phyloP scores from a whole-genome alignment of 768 basidiomycete species.

The Boletus reticuloceps region DNA sequence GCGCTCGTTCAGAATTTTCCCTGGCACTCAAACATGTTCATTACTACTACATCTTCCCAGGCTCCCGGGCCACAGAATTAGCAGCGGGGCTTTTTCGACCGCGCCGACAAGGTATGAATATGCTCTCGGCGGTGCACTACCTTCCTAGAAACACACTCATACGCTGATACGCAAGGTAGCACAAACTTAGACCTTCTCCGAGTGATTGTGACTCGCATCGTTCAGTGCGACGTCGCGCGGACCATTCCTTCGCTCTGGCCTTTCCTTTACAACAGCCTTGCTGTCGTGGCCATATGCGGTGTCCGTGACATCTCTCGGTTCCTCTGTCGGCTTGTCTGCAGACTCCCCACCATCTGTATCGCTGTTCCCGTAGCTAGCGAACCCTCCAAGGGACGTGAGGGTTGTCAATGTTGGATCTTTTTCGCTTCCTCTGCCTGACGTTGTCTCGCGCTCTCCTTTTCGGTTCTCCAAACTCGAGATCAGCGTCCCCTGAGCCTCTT shows the following conservation, averaged over 20 bases:
- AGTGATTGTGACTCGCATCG: not conserved
- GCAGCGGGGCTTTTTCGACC: no score
- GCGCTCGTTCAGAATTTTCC: no score
- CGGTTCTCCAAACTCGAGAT: conserved; percentile 57
- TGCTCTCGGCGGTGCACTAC: no score
- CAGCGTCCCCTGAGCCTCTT: conserved; percentile 77
- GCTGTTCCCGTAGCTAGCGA: conserved; percentile 51
- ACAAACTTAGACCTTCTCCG: not conserved
- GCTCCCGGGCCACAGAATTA: no score
- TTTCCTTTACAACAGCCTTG: conserved; percentile 37
- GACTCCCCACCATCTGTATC: conserved; percentile 38
- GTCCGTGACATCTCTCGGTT: not conserved
- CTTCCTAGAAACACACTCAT: no score
- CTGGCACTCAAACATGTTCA: no score
- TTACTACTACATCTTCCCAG: no score
- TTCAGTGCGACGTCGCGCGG: conserved; percentile 43
- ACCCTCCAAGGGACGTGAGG: conserved; percentile 15
- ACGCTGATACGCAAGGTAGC: no score
- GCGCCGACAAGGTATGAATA: no score
- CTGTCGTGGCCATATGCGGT: not conserved
- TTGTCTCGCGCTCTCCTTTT: conserved; percentile 45
- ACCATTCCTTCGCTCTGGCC: conserved; percentile 57
- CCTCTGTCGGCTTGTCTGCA: conserved; percentile 18
- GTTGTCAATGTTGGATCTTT: conserved; percentile 10
- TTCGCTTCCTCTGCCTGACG: conserved; percentile 20